These are phyloP conservation scores for Boletus vermiculosoides DNA, from an alignment of 768 basidiomycete species.

Conservation along the genomic window DNA sequence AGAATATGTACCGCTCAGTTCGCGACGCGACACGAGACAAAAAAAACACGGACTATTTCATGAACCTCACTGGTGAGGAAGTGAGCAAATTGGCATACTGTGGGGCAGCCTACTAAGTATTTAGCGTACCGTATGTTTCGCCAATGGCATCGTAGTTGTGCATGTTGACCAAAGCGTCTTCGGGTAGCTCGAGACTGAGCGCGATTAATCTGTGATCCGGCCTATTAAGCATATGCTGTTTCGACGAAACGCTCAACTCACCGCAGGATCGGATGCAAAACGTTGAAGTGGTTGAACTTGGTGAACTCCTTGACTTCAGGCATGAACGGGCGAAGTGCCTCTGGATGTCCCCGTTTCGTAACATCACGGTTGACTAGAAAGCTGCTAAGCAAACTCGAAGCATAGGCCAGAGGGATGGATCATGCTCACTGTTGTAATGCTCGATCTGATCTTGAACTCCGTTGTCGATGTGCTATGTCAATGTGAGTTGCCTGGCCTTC, in stretches of 20 bases:
- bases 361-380: slow-evolving; percentile 50
- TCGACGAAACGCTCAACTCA: slow-evolving; percentile 9
- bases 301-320: slow-evolving; percentile 53
- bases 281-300: slow-evolving; percentile 49
- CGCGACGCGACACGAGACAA: not conserved
- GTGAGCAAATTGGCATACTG: not conserved
- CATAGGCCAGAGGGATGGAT: not conserved
- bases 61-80: slow-evolving; percentile 48
- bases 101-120: not conserved
- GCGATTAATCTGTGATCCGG: slow-evolving; percentile 43
- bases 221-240: not conserved
- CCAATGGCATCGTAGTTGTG: slow-evolving; percentile 44
- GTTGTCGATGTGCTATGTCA: slow-evolving; percentile 52
- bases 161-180: slow-evolving; percentile 48
- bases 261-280: slow-evolving; percentile 51
- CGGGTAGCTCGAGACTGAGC: slow-evolving; percentile 51
- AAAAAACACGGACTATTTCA: slow-evolving; percentile 58
- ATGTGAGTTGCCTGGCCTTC: not conserved
- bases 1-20: not conserved
- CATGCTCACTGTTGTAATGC: slow-evolving; percentile 54
- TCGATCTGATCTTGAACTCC: slow-evolving; percentile 66
- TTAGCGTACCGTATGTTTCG: slow-evolving; percentile 41
- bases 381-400: not conserved
- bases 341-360: slow-evolving; percentile 48
- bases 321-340: slow-evolving; percentile 47